Percentiles rank a stretch among this genome's conserved stretches.
phyloP scores from a whole-genome alignment of 164 flowering plant species.

The Stephania yunnanensis region DNA sequence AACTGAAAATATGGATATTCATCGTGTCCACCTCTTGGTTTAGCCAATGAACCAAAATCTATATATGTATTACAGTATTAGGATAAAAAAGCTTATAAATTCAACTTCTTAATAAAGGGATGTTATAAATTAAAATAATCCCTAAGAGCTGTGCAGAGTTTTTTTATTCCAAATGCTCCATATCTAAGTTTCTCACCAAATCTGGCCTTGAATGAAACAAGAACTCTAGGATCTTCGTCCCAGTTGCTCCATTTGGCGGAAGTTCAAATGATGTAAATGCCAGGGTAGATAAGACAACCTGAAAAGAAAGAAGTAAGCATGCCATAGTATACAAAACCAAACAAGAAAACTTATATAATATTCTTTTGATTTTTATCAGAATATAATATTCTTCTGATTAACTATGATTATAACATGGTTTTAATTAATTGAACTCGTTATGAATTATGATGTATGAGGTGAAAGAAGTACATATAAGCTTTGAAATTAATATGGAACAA shows the following conservation, averaged over 20 bases:
- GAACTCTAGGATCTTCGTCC: slow-evolving; percentile 81
- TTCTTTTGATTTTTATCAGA: too few relatives aligned
- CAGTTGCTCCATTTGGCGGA: slow-evolving; percentile 92
- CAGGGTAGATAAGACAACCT: slow-evolving; percentile 84
- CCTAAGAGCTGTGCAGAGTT: not conserved
- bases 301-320: slow-evolving; percentile 6
- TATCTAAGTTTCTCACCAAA: slow-evolving; percentile 47
- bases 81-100: not conserved
- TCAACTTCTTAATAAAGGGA: not conserved
- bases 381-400: too few relatives aligned
- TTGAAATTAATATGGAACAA: not conserved
- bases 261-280: slow-evolving; percentile 98
- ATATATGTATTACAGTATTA: not conserved
- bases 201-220: slow-evolving; percentile 90
- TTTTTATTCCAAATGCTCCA: not conserved
- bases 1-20: not conserved
- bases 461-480: not conserved
- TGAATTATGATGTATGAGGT: too few relatives aligned
- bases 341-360: not conserved
- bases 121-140: not conserved
- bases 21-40: not conserved
- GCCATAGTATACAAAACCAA: not conserved
- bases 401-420: too few relatives aligned
- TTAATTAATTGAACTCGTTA: too few relatives aligned
- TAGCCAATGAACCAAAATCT: not conserved